Conservation (phyloP, 768 basidiomycete genomes). For the Tylopilus plumbeoviolaceoides region DNA sequence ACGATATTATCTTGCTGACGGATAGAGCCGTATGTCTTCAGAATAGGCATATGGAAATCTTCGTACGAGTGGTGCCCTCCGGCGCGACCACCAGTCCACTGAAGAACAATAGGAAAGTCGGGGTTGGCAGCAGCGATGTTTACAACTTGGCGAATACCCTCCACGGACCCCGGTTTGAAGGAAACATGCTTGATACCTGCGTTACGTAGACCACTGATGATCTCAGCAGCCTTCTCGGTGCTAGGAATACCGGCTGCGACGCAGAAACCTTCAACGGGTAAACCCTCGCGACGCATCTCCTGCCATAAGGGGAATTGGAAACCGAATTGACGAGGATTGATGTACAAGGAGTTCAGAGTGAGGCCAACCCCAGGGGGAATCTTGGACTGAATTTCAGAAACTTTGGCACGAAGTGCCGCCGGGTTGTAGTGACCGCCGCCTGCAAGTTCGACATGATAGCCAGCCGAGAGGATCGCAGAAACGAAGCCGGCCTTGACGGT, state of each 20-base stretch:
- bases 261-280: conserved; percentile 98
- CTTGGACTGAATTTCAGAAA: conserved; percentile 84
- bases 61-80: conserved; percentile 99
- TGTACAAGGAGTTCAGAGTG: conserved; percentile 93
- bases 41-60: conserved; percentile 95
- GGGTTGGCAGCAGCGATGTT: conserved; percentile 93
- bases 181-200: conserved; percentile 95
- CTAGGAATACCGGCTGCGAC: conserved; percentile 96
- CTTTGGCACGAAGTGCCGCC: conserved; percentile 81
- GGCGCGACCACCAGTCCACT: conserved; percentile 99
- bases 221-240: conserved; percentile 96
- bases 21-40: conserved; percentile 86
- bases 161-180: conserved; percentile 98
- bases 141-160: conserved; percentile 95
- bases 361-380: conserved; percentile 88
- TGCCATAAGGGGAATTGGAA: conserved; percentile 99
- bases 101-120: conserved; percentile 94
- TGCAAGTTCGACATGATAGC: conserved; percentile 95
- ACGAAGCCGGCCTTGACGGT: conserved; percentile 97
- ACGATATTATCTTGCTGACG: conserved; percentile 85
- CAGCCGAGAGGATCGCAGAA: conserved; percentile 86
- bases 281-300: conserved; percentile 91
- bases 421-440: conserved; percentile 98
- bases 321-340: conserved; percentile 94
- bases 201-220: conserved; percentile 75